Evolutionary conservation across 257 asterid species (phyloP).

Genomic region (Scutellaria baicalensis): DNA sequence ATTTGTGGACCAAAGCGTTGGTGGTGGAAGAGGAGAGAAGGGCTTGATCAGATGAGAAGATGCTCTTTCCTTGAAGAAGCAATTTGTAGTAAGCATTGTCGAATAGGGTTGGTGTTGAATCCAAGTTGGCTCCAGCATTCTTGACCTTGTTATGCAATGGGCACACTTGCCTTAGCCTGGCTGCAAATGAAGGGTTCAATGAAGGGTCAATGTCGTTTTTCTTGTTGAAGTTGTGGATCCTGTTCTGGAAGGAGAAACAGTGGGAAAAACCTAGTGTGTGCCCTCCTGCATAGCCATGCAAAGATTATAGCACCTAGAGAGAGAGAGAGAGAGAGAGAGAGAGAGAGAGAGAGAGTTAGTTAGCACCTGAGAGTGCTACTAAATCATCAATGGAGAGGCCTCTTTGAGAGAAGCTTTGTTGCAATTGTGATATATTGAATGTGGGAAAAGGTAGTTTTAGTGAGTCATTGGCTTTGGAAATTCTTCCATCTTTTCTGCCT

Average conservation of each 20-base stretch:
- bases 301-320: too few species aligned
- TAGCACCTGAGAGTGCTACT: conserved; percentile 63
- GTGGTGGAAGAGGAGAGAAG: conserved; percentile 40
- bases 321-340: too few species aligned
- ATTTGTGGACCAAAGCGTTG: conserved; percentile 47
- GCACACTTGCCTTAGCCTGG: conserved; percentile 40
- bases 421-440: conserved; percentile 65
- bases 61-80: conserved; percentile 57
- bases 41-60: conserved; percentile 75
- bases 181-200: conserved; percentile 50
- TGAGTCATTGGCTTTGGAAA: conserved; percentile 57
- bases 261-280: conserved; percentile 90
- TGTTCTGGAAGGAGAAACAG: conserved; percentile 79
- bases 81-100: conserved; percentile 69
- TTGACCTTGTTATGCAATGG: conserved; percentile 62
- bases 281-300: conserved; percentile 46
- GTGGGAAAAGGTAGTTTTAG: conserved; percentile 66
- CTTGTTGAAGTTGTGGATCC: conserved; percentile 67
- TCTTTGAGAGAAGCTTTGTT: conserved; percentile 73
- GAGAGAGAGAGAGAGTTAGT: background rate
- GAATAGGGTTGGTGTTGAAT: conserved; percentile 51
- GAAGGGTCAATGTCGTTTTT: conserved; percentile 49
- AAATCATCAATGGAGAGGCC: conserved; percentile 63
- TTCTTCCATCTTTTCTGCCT: conserved; percentile 75
- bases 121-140: conserved; percentile 57